Percentiles rank a stretch among this genome's conserved stretches.
phyloP scores from a whole-genome alignment of 768 basidiomycete species.

The Inosperma sp. region DNA sequence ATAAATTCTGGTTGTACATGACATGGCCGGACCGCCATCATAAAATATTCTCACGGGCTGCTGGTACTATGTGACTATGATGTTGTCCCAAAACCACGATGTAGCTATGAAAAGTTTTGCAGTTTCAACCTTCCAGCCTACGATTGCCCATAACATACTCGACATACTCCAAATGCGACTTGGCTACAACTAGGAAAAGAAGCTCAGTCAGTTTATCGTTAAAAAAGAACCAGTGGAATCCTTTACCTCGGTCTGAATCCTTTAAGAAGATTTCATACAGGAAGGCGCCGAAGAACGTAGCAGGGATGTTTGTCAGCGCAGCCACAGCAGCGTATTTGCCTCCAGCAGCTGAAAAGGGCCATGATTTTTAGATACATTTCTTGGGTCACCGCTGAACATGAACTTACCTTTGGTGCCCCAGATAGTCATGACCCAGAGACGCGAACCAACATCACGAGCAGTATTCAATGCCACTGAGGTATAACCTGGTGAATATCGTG shows the following conservation, averaged over 20 bases:
- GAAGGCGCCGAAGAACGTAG: conserved; percentile 49
- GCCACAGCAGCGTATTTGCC: conserved; percentile 57
- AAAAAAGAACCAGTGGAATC: neutral
- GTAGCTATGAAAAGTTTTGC: no score
- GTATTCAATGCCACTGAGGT: conserved; percentile 62
- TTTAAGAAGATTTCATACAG: conserved; percentile 55
- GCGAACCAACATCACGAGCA: conserved; percentile 64
- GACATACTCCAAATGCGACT: conserved; percentile 20
- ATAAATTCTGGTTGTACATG: neutral
- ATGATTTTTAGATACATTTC: neutral
- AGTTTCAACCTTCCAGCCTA: no score
- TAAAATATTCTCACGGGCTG: neutral
- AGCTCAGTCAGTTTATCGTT: no score
- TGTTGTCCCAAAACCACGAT: no score
- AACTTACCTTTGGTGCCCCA: conserved; percentile 47
- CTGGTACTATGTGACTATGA: no score
- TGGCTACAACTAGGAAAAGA: conserved; percentile 19
- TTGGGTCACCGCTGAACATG: no score
- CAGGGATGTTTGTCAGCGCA: conserved; percentile 63
- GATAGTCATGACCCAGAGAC: conserved; percentile 56
- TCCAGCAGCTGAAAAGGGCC: conserved; percentile 38
- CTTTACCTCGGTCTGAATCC: conserved; percentile 56
- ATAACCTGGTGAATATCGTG: no score
- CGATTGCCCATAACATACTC: conserved; percentile 20
- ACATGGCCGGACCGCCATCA: no score